phyloP scores from a whole-genome alignment of 768 basidiomycete genomes.

The Imleria badia region DNA sequence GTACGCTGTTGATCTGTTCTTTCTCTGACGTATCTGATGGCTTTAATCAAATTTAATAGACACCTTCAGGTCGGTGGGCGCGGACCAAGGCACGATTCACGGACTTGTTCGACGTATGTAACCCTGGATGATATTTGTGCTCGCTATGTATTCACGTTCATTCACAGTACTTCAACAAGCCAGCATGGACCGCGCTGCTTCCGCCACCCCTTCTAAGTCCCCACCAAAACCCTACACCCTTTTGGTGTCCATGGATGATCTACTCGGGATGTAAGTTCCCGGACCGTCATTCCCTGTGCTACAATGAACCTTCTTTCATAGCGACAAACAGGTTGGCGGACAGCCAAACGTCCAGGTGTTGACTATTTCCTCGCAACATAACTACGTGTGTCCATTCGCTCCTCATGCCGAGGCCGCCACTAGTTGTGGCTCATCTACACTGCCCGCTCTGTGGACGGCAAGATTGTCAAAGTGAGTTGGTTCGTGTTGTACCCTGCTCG shows the following conservation, averaged over 20 bases:
- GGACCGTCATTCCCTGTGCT: not conserved
- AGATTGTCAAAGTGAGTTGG: constrained; percentile 73
- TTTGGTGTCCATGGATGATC: constrained; percentile 86
- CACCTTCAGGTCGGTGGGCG: constrained; percentile 61
- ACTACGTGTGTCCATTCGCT: constrained; percentile 62
- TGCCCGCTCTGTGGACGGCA: constrained; percentile 78
- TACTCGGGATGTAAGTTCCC: constrained; percentile 87
- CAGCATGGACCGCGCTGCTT: constrained; percentile 88
- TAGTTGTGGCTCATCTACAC: constrained; percentile 51
- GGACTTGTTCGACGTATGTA: constrained; percentile 67
- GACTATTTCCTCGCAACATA: constrained; percentile 96
- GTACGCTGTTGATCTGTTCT: constrained; percentile 39
- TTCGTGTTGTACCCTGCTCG: not conserved
- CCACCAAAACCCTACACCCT: constrained; percentile 89
- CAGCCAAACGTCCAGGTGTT: constrained; percentile 95
- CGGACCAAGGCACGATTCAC: constrained; percentile 61
- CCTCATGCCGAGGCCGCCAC: not conserved
- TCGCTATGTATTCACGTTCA: not conserved
- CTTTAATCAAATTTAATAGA: constrained; percentile 37
- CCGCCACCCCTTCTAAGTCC: constrained; percentile 82
- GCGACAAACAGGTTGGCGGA: constrained; percentile 95
- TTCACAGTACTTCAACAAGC: constrained; percentile 85
- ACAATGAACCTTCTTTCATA: constrained; percentile 30
- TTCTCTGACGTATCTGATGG: not conserved
- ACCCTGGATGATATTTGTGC: not conserved